Percentiles rank a stretch among this genome's conserved stretches.
Evolutionary conservation across 805 yeast genomes (phyloP).

Genomic region (Kuraishia capsulata): DNA sequence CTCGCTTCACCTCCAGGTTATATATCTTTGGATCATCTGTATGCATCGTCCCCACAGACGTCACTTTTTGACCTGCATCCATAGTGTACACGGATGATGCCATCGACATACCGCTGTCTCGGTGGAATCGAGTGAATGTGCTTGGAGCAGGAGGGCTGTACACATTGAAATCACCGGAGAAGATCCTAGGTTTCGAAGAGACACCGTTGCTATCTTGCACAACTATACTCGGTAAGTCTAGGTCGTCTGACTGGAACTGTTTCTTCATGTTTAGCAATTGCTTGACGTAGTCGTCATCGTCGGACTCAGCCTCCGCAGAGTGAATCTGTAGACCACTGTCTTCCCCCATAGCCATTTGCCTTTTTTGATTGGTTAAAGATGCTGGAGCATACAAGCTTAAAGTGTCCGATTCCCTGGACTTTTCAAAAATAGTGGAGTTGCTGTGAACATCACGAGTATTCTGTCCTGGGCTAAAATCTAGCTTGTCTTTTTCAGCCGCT

Average conservation of each 20-base stretch:
- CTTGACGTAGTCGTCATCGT: constrained; percentile 11
- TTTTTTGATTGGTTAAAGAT: too few relatives aligned
- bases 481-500: background rate
- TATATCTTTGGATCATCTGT: constrained; percentile 1
- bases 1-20: background rate
- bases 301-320: background rate
- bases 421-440: too few relatives aligned
- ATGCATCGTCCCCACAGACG: background rate
- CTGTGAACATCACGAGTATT: too few relatives aligned
- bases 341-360: too few relatives aligned
- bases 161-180: background rate
- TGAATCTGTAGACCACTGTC: background rate
- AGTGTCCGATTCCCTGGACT: too few relatives aligned
- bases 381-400: too few relatives aligned
- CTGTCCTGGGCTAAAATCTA: too few relatives aligned
- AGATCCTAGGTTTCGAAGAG: constrained; percentile 3
- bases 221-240: background rate
- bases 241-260: constrained; percentile 10
- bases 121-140: background rate
- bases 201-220: background rate
- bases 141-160: background rate
- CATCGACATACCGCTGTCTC: constrained; percentile 1
- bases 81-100: constrained; percentile 1
- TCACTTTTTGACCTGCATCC: background rate
- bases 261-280: constrained; percentile 18